Evolutionary conservation across 208 protist genomes (phyloP).

Genomic region (Sergeia podlipaevii): DNA sequence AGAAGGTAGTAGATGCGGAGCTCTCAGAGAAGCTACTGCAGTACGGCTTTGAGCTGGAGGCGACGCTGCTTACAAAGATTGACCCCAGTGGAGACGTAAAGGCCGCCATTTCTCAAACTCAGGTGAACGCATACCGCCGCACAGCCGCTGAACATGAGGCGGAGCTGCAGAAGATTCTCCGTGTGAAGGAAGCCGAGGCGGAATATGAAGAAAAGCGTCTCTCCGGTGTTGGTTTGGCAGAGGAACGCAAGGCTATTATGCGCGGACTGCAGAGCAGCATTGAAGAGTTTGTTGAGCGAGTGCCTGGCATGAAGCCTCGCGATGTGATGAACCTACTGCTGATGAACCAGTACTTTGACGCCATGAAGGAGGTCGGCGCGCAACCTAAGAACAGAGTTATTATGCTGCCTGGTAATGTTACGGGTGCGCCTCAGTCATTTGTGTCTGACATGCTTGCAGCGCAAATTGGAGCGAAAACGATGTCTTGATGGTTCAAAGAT

Average conservation of each 20-base stretch:
- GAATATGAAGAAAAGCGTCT: slow-evolving; percentile 71
- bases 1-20: slow-evolving; percentile 47
- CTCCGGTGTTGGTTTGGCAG: slow-evolving; percentile 60
- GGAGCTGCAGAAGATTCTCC: slow-evolving; percentile 59
- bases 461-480: slow-evolving; percentile 14
- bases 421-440: not conserved
- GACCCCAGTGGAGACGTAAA: slow-evolving; percentile 60
- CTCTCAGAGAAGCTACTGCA: slow-evolving; percentile 45
- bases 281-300: slow-evolving; percentile 43
- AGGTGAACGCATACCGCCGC: slow-evolving; percentile 61
- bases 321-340: slow-evolving; percentile 74
- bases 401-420: slow-evolving; percentile 27
- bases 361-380: slow-evolving; percentile 69
- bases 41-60: slow-evolving; percentile 68
- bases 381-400: slow-evolving; percentile 37
- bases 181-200: slow-evolving; percentile 65
- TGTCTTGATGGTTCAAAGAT: too few species aligned
- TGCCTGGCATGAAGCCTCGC: slow-evolving; percentile 35
- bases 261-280: slow-evolving; percentile 60
- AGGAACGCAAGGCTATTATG: slow-evolving; percentile 70
- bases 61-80: slow-evolving; percentile 69
- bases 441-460: slow-evolving; percentile 35
- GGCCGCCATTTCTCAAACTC: slow-evolving; percentile 74
- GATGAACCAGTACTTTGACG: slow-evolving; percentile 83
- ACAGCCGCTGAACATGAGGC: slow-evolving; percentile 62